A percentile compares a stretch with the other conserved stretches of the same genome.
Evolutionary conservation across 208 protist species (phyloP).

Genomic region (Tritrichomonas foetus): DNA sequence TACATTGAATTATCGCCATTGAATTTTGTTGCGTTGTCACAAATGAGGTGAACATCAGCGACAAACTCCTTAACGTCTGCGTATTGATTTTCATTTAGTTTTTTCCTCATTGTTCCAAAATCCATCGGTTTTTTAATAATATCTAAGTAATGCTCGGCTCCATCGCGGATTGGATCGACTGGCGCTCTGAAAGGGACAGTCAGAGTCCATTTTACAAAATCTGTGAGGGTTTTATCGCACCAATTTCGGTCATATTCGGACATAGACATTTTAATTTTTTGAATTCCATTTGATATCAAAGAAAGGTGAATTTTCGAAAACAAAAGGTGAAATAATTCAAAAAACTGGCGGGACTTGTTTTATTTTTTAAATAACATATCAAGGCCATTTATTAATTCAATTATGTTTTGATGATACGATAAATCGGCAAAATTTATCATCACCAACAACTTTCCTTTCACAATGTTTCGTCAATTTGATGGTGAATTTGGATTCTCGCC

Average conservation of each 20-base stretch:
- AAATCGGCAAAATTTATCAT: too few relatives aligned
- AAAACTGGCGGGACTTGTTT: too few relatives aligned
- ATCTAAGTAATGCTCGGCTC: not conserved
- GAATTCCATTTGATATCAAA: too few relatives aligned
- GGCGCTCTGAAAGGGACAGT: not conserved
- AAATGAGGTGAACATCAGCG: not conserved
- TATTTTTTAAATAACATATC: too few relatives aligned
- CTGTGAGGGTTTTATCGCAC: not conserved
- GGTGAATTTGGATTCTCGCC: too few relatives aligned
- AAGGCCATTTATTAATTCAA: too few relatives aligned
- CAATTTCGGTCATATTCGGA: not conserved
- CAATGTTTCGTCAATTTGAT: too few relatives aligned
- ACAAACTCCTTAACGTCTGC: not conserved
- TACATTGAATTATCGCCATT: constrained; percentile 30
- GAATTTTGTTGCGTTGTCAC: not conserved
- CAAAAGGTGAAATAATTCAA: too few relatives aligned
- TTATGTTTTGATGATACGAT: too few relatives aligned
- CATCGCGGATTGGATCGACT: not conserved
- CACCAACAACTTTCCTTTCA: too few relatives aligned
- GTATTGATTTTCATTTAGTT: not conserved
- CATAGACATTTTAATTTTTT: too few relatives aligned
- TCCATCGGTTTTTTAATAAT: constrained; percentile 25
- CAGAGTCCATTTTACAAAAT: not conserved
- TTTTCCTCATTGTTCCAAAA: not conserved
- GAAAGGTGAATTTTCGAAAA: too few relatives aligned